These are phyloP conservation scores for Cocos nucifera DNA, from an alignment of 176 grass and related monocot species.

Conservation along the genomic window DNA sequence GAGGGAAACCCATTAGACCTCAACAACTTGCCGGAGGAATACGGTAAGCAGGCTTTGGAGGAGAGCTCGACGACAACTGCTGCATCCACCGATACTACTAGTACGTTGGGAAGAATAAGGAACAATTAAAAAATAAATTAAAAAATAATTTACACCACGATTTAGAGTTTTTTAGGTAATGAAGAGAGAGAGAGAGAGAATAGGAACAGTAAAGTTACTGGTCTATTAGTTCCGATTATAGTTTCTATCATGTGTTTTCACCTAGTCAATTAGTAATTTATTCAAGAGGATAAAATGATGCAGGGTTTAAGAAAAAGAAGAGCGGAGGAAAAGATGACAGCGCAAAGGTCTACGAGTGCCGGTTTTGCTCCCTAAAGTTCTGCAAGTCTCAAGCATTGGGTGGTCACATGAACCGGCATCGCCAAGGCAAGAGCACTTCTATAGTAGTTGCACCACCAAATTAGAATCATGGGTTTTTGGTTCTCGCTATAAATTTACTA, in stretches of 20 bases:
- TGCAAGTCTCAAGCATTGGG: conserved; percentile 95
- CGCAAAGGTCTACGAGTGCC: conserved; percentile 80
- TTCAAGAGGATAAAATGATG: not conserved
- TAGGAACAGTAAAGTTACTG: too few species aligned
- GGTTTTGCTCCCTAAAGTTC: conserved; percentile 97
- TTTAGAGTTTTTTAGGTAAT: too few species aligned
- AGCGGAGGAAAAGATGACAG: conserved; percentile 55
- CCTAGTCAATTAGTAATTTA: too few species aligned
- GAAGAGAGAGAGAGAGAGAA: too few species aligned
- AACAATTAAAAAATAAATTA: not conserved
- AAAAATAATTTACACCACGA: too few species aligned
- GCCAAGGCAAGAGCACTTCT: conserved; percentile 53
- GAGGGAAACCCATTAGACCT: conserved; percentile 74
- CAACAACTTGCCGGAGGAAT: conserved; percentile 96
- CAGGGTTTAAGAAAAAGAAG: conserved; percentile 81
- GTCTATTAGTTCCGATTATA: too few species aligned
- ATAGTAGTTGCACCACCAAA: not conserved
- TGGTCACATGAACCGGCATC: conserved; percentile 97
- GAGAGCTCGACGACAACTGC: conserved; percentile 86
- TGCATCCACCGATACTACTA: conserved; percentile 45
- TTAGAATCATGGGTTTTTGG: too few species aligned
- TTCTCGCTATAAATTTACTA: too few species aligned
- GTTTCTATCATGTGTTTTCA: too few species aligned
- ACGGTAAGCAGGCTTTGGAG: conserved; percentile 61
- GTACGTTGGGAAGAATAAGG: conserved; percentile 1